Conservation (phyloP, 1,284 basidiomycete genomes). For the Ceratobasidium sp. region DNA sequence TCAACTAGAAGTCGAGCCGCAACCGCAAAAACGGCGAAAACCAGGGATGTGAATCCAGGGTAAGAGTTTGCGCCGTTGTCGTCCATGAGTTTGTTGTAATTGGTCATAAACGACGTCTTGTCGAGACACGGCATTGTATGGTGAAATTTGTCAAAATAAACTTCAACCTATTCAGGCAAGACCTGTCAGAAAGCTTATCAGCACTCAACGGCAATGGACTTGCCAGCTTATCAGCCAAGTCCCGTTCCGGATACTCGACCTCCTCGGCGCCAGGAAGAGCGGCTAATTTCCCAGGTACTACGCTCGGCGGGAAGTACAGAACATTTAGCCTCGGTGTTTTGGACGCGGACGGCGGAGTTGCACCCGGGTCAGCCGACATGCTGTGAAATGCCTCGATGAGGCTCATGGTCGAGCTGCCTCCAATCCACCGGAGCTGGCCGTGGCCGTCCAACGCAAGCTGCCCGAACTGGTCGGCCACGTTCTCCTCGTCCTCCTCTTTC, state of each 20-base stretch:
- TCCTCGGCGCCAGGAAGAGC: constrained; percentile 86
- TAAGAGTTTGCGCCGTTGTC: constrained; percentile 64
- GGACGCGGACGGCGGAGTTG: constrained; percentile 43
- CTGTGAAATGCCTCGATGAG: constrained; percentile 86
- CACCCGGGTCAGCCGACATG: constrained; percentile 47
- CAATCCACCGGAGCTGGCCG: constrained; percentile 91
- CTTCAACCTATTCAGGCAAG: constrained; percentile 69
- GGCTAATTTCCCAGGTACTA: constrained; percentile 86
- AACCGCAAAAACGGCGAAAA: constrained; percentile 87
- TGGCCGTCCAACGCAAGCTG: constrained; percentile 89
- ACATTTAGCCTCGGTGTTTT: constrained; percentile 59
- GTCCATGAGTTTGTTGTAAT: constrained; percentile 79
- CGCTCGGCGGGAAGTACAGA: constrained; percentile 86
- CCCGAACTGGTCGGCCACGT: constrained; percentile 81
- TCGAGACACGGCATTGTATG: constrained; percentile 86
- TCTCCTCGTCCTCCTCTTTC: constrained; percentile 62
- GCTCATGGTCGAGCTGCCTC: constrained; percentile 89
- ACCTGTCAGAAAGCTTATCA: constrained; percentile 34
- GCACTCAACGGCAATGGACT: constrained; percentile 48
- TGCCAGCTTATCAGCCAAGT: constrained; percentile 84
- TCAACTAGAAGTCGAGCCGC: constrained; percentile 82
- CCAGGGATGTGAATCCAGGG: constrained; percentile 76
- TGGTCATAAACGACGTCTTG: constrained; percentile 79
- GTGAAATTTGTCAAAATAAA: constrained; percentile 85
- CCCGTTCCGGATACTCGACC: constrained; percentile 84